Percentiles rank a stretch among this genome's conserved stretches.
Conservation (phyloP, 805 yeast genomes). For the Groenewaldozyma tartarivorans region DNA sequence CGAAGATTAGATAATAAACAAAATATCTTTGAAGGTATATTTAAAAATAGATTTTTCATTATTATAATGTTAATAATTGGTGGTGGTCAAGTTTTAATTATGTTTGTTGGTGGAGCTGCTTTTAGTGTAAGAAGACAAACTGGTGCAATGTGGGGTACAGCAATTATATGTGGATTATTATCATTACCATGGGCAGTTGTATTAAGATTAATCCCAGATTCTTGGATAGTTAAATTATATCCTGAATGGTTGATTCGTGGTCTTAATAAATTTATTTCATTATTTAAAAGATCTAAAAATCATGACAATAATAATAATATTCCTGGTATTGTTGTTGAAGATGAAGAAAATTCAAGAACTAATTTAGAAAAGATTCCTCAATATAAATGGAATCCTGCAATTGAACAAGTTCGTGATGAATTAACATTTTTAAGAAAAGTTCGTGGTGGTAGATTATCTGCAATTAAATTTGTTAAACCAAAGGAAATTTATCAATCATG, state of each 20-base stretch:
- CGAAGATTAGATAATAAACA: constrained; percentile 79
- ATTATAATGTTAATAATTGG: constrained; percentile 65
- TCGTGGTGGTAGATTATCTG: constrained; percentile 33
- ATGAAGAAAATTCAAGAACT: constrained; percentile 19
- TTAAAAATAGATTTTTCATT: constrained; percentile 75
- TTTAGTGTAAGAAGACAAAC: constrained; percentile 75
- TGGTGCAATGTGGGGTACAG: constrained; percentile 82
- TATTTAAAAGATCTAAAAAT: constrained; percentile 14
- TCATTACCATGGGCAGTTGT: constrained; percentile 74
- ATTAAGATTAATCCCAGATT: constrained; percentile 76
- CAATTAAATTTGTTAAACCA: constrained; percentile 20
- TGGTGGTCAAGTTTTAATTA: constrained; percentile 76
- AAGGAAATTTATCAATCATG: constrained; percentile 14
- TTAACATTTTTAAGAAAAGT: constrained; percentile 26
- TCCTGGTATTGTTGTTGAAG: constrained; percentile 9
- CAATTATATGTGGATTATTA: constrained; percentile 68
- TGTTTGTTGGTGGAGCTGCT: constrained; percentile 97
- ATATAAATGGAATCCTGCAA: constrained; percentile 32
- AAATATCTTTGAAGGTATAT: constrained; percentile 75
- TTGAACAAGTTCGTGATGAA: constrained; percentile 31
- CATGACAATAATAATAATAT: constrained; percentile 15
- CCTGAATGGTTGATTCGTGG: constrained; percentile 20
- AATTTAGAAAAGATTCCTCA: constrained; percentile 9
- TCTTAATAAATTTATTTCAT: neutral
- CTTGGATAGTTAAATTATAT: constrained; percentile 22